phyloP scores from a whole-genome alignment of 805 yeast species.

The Barnettozyma pratensis region DNA sequence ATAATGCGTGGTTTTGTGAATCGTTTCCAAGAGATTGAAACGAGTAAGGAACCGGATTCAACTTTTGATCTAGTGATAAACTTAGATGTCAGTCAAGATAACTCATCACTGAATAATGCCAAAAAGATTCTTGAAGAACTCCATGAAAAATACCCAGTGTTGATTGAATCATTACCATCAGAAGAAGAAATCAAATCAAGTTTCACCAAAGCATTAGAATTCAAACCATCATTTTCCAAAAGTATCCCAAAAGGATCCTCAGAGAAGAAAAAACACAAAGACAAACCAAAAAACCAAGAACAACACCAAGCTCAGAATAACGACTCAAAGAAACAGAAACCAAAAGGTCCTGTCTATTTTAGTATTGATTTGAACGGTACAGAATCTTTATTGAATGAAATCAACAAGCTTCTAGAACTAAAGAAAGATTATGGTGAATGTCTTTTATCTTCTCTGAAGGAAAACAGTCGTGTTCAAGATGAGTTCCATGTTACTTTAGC shows the following conservation, averaged over 20 bases:
- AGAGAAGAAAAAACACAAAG: background rate
- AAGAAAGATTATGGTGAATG: background rate
- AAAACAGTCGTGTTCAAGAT: slow-evolving; percentile 37
- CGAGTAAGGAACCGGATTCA: slow-evolving; percentile 49
- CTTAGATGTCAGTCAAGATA: slow-evolving; percentile 37
- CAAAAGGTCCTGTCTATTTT: slow-evolving; percentile 38
- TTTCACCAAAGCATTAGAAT: slow-evolving; percentile 29
- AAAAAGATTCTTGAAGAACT: slow-evolving; percentile 36
- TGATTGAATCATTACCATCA: slow-evolving; percentile 44
- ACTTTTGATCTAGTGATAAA: slow-evolving; percentile 62
- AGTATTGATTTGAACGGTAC: slow-evolving; percentile 34
- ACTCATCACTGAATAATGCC: slow-evolving; percentile 49
- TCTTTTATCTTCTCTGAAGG: slow-evolving; percentile 20
- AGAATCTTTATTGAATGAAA: slow-evolving; percentile 2
- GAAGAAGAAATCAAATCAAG: slow-evolving; percentile 56
- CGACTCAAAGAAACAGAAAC: slow-evolving; percentile 8
- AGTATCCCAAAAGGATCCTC: slow-evolving; percentile 11
- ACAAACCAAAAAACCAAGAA: slow-evolving; percentile 3
- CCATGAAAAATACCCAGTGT: slow-evolving; percentile 36
- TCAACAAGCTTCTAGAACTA: slow-evolving; percentile 11
- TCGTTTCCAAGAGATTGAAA: slow-evolving; percentile 59
- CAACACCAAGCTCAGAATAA: background rate
- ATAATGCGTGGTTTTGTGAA: slow-evolving; percentile 73
- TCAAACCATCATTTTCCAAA: slow-evolving; percentile 16
- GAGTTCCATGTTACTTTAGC: slow-evolving; percentile 66